A percentile compares a stretch with the other conserved stretches of the same genome.
Conservation (phyloP, 2,329 filamentous ascomycete genomes). For the Fonsecaea erecta region DNA sequence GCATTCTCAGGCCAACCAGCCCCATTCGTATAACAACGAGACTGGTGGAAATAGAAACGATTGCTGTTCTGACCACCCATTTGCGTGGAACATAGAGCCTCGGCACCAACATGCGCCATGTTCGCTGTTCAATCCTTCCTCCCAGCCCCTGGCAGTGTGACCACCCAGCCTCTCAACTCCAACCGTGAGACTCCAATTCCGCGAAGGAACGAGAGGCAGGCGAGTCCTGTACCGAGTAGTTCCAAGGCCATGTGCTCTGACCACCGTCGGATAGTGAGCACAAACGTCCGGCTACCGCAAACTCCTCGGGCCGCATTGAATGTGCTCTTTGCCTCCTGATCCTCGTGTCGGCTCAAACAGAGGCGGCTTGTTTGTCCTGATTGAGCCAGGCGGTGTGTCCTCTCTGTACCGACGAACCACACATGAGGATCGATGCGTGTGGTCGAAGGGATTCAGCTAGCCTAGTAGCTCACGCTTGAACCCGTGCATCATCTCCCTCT, state of each 20-base stretch:
- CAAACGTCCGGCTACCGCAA: neutral
- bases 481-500: slow-evolving; percentile 2
- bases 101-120: neutral
- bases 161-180: neutral
- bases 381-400: slow-evolving; percentile 15
- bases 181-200: slow-evolving; percentile 2
- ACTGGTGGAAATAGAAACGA: slow-evolving; percentile 1
- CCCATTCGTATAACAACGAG: neutral
- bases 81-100: neutral
- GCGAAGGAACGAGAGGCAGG: neutral
- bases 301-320: neutral
- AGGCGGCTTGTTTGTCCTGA: neutral
- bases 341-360: neutral
- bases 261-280: neutral
- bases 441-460: slow-evolving; percentile 13
- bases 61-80: slow-evolving; percentile 15
- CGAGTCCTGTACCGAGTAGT: neutral
- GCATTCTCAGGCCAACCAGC: neutral
- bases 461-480: neutral
- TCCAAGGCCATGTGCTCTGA: neutral
- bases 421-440: slow-evolving; percentile 1
- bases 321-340: neutral
- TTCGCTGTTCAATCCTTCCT: neutral
- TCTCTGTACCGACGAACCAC: slow-evolving; percentile 16
- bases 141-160: slow-evolving; percentile 10